Evolutionary conservation across 768 basidiomycete genomes (phyloP).

Genomic region (Tubosaeta brunneosetosa): DNA sequence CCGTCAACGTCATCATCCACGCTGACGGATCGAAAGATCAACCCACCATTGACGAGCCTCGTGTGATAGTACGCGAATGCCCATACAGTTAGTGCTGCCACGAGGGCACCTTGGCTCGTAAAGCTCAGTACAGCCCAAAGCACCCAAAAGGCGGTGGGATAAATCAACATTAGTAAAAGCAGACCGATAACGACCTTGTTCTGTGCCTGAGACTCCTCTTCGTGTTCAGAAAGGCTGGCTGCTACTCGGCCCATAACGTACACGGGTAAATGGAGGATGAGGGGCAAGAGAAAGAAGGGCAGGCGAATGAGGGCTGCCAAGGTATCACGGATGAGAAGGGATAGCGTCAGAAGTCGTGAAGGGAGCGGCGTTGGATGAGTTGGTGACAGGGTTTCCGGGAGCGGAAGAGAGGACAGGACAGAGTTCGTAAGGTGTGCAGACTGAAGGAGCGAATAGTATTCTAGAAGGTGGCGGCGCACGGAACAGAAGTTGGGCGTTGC

Average conservation of each 20-base stretch:
- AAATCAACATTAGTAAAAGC: conserved; percentile 66
- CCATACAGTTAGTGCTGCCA: conserved; percentile 67
- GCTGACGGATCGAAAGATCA: conserved; percentile 21
- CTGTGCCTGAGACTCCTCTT: conserved; percentile 94
- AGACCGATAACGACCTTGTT: conserved; percentile 92
- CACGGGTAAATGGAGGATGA: conserved; percentile 78
- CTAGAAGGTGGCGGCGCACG: conserved; percentile 67
- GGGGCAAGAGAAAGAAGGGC: conserved; percentile 86
- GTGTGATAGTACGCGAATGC: conserved; percentile 83
- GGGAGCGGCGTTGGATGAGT: conserved; percentile 66
- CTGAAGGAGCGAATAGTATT: conserved; percentile 84
- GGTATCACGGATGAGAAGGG: conserved; percentile 74
- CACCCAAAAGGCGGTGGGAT: conserved; percentile 79
- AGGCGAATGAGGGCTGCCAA: conserved; percentile 64
- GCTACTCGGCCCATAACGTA: conserved; percentile 79
- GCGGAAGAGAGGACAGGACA: conserved; percentile 76
- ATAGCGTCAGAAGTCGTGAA: conserved; percentile 75
- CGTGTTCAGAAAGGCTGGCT: conserved; percentile 69
- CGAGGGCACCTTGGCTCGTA: conserved; percentile 64
- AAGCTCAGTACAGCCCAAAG: conserved; percentile 83
- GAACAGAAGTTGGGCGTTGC: conserved; percentile 54
- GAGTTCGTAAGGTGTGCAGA: conserved; percentile 82
- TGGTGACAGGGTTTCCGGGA: conserved; percentile 82
- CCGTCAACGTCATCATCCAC: conserved; percentile 18
- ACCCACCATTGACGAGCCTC: conserved; percentile 77